phyloP scores from a whole-genome alignment of 164 flowering plant genomes.

The Amborella trichopoda region DNA sequence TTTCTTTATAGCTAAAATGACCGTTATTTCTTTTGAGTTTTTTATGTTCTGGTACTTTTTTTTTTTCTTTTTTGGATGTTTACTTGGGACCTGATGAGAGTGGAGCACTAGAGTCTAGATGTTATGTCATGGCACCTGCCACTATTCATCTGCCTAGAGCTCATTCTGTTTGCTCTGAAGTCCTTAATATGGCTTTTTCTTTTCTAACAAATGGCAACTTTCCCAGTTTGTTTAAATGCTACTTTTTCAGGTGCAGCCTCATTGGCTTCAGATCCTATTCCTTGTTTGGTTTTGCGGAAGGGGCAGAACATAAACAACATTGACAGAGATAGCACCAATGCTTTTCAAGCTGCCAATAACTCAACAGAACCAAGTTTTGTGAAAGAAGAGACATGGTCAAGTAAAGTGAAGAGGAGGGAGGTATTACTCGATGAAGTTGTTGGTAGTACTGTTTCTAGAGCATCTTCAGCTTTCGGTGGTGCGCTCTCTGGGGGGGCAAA shows the following conservation, averaged over 20 bases:
- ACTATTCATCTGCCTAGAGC: no score
- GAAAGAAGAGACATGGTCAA: slow-evolving; percentile 43
- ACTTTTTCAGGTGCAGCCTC: slow-evolving; percentile 33
- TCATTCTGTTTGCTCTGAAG: no score
- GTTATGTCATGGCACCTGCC: no score
- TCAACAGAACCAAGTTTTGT: slow-evolving; percentile 28
- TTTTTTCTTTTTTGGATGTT: background rate
- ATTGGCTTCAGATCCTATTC: slow-evolving; percentile 34
- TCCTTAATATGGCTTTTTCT: no score
- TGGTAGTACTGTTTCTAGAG: slow-evolving; percentile 28
- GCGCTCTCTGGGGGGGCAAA: slow-evolving; percentile 59
- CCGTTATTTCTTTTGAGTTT: no score
- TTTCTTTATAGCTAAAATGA: no score
- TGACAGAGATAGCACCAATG: slow-evolving; percentile 26
- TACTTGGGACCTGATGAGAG: no score
- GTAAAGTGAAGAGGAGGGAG: slow-evolving; percentile 66
- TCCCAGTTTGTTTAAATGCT: slow-evolving; percentile 4
- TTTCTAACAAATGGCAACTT: no score
- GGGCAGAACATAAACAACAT: slow-evolving; percentile 28
- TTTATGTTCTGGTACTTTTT: no score
- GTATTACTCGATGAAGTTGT: slow-evolving; percentile 67
- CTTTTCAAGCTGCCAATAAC: slow-evolving; percentile 19
- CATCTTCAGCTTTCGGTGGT: slow-evolving; percentile 36
- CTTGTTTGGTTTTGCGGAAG: slow-evolving; percentile 19
- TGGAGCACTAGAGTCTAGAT: no score